These are phyloP conservation scores for Aspergillus ochraceus DNA, from an alignment of 2,329 filamentous ascomycete genomes.

Conservation along the genomic window DNA sequence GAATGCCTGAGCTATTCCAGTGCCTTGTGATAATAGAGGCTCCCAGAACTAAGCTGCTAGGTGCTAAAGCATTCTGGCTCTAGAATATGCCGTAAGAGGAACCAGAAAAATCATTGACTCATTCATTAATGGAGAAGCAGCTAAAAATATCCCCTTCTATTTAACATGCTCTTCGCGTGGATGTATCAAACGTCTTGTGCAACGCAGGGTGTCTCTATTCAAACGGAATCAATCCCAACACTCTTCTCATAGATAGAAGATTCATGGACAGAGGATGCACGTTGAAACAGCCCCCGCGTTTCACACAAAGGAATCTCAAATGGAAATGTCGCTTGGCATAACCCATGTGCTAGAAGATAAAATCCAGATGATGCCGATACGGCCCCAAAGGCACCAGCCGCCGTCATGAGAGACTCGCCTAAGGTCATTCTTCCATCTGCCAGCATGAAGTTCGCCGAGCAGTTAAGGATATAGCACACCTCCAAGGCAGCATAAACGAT, in stretches of 20 bases:
- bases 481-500: conserved; percentile 6
- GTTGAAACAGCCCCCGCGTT: neutral
- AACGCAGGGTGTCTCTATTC: neutral
- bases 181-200: too few species aligned
- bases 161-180: too few species aligned
- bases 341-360: neutral
- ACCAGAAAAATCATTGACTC: too few species aligned
- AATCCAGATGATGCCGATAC: neutral
- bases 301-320: neutral
- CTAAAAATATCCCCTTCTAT: too few species aligned
- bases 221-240: neutral
- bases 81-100: too few species aligned
- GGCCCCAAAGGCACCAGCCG: neutral
- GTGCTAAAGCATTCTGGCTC: too few species aligned
- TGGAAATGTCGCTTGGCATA: neutral
- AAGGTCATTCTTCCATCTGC: conserved; percentile 4
- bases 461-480: conserved; percentile 8
- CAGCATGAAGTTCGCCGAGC: conserved; percentile 2
- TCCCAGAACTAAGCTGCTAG: too few species aligned
- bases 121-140: too few species aligned
- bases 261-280: too few species aligned
- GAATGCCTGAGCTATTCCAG: too few species aligned
- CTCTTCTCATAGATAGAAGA: neutral
- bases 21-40: too few species aligned
- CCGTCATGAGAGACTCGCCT: neutral